Evolutionary conservation across 192 early-diverging fungal species (phyloP), one percentile per base, ranked within the genome.

Genomic region (Backusella mclennaniae): DNA sequence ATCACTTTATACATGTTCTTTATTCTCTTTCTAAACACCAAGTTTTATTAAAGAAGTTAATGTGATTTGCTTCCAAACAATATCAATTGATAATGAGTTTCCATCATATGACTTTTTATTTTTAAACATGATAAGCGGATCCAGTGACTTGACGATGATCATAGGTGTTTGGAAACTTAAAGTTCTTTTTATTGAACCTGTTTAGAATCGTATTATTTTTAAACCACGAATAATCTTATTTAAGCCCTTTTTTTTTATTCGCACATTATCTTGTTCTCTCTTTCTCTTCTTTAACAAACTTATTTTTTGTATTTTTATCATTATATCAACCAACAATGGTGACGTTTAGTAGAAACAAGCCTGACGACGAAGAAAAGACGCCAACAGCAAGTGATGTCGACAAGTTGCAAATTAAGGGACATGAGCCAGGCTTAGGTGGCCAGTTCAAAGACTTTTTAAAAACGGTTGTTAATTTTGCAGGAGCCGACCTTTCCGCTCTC

Each of bases 401-500:
- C 36, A 79, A 63, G 41, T 59, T 83, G 26, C 56, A 69, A 6
- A 59, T 83, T 8, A 67, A 83, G 33, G 39, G 76, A 41, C 33
- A 52, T 44, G 78, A 83, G 29, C 59, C 81, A 14, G 12, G 71
- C 8, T 69, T 75, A 29, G 63, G 67, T 31, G 75, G 77, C 35
- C 81, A 83, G 39, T 83, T 83, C 46, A 79, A 80, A 41, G 78
- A 80, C 3, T 93, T 94, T 66, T 63, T 93, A 71, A 88, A 89
- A 73, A 91, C 89, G 23, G 80, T 95, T 19, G 86, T 89, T 33
- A 88, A 88, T 69, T 93, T 93, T 71, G 93, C 93, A n/a, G 94
- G 94, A 23, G 52, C 52, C 7, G 94, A 95, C 77, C 86, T 95
- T 66, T 93, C 92, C 19, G 86, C 89, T 46, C 80, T 95, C 70